These are phyloP conservation scores for Cyberlindnera japonica DNA, from an alignment of 805 yeast genomes.

Conservation along the genomic window DNA sequence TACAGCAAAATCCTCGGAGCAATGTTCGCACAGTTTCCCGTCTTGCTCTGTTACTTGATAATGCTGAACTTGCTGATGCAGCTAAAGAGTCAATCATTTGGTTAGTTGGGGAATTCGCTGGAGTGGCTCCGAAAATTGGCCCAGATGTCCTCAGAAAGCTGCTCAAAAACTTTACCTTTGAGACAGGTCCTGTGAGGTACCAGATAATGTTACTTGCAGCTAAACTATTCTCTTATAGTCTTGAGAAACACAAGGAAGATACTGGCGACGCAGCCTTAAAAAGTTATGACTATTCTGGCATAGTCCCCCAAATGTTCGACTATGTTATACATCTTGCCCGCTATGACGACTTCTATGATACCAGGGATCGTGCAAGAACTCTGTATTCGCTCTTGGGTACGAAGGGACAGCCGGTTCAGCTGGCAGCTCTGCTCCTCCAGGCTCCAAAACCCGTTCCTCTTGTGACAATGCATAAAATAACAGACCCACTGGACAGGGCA, in stretches of 20 bases:
- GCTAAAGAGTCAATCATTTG: constrained; percentile 86
- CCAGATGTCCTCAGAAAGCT: constrained; percentile 72
- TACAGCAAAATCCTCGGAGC: constrained; percentile 56
- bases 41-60: constrained; percentile 36
- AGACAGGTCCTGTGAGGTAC: constrained; percentile 56
- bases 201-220: constrained; percentile 74
- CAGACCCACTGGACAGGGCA: constrained; percentile 18
- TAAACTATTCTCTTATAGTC: constrained; percentile 57
- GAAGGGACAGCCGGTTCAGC: constrained; percentile 41
- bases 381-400: constrained; percentile 55
- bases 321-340: constrained; percentile 60
- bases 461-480: constrained; percentile 22
- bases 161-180: constrained; percentile 49
- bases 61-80: constrained; percentile 30
- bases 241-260: constrained; percentile 37
- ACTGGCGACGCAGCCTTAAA: constrained; percentile 24
- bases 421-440: constrained; percentile 68
- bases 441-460: constrained; percentile 71
- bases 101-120: constrained; percentile 82
- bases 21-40: constrained; percentile 54
- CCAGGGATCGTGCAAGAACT: constrained; percentile 82
- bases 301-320: constrained; percentile 51
- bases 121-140: constrained; percentile 45
- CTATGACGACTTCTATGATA: constrained; percentile 71
- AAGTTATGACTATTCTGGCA: constrained; percentile 33